Evolutionary conservation across 192 early-diverging fungal species (phyloP).

Genomic region (Podila verticillata): DNA sequence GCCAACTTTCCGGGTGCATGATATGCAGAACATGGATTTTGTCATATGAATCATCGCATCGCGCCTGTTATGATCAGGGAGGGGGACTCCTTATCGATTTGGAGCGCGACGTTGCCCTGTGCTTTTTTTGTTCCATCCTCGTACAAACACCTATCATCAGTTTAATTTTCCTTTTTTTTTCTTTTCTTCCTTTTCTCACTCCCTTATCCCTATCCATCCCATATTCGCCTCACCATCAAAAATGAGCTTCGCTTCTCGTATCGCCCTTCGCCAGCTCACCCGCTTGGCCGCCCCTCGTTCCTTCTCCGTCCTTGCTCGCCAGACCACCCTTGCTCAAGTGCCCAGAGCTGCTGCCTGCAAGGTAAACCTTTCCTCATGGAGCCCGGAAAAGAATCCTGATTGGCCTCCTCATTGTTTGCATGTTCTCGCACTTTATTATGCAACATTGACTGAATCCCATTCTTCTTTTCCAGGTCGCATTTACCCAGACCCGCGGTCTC

Average conservation of each 20-base stretch:
- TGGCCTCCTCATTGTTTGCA: too few species aligned
- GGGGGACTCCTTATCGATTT: background rate
- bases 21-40: too few species aligned
- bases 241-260: conserved; percentile 36
- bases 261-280: conserved; percentile 31
- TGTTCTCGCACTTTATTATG: background rate
- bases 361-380: conserved; percentile 6
- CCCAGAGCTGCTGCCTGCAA: conserved; percentile 31
- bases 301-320: conserved; percentile 24
- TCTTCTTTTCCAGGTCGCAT: conserved; percentile 17
- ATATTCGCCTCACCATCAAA: background rate
- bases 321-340: conserved; percentile 9
- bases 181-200: background rate
- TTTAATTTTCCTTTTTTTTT: background rate
- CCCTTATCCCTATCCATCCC: background rate
- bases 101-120: background rate
- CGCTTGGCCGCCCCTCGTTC: conserved; percentile 23
- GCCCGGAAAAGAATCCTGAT: too few species aligned
- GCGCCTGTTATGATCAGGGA: background rate
- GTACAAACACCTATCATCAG: background rate
- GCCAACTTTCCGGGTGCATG: too few species aligned
- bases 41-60: too few species aligned
- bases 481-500: conserved; percentile 74
- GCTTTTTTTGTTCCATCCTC: background rate
- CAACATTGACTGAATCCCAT: background rate